Conservation (phyloP, 257 asterid genomes). For the Asclepias syriaca region DNA sequence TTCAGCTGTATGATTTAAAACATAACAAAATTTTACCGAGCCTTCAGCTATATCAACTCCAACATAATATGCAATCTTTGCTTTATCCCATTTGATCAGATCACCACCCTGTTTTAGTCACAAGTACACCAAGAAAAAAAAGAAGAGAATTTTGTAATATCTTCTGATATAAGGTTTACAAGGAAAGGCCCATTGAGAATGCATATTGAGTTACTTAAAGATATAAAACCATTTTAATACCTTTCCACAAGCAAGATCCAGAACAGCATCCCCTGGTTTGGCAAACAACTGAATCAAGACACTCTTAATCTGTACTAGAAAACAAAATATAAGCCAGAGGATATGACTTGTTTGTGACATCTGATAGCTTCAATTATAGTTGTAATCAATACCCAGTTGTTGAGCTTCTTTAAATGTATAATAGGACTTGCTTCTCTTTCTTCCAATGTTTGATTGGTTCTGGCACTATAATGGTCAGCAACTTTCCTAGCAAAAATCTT, state of each 20-base stretch:
- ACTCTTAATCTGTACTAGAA: constrained; percentile 72
- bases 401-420: constrained; percentile 93
- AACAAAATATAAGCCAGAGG: constrained; percentile 4
- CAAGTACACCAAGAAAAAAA: background rate
- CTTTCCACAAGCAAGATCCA: constrained; percentile 99
- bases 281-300: constrained; percentile 87
- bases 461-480: constrained; percentile 95
- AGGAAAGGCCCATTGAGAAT: too few relatives aligned
- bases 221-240: constrained; percentile 25
- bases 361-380: background rate
- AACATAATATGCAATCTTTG: constrained; percentile 81
- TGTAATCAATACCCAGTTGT: constrained; percentile 68
- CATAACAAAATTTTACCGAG: constrained; percentile 55
- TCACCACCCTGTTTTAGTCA: constrained; percentile 79
- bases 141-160: background rate
- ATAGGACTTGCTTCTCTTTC: constrained; percentile 98
- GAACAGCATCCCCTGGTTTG: constrained; percentile 81
- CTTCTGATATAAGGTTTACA: background rate
- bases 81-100: constrained; percentile 99
- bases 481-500: constrained; percentile 78
- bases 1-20: background rate
- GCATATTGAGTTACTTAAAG: background rate
- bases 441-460: constrained; percentile 92
- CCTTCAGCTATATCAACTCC: constrained; percentile 98
- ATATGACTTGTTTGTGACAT: background rate